Evolutionary conservation across 108 stramenopile species (phyloP).

Genomic region (Craspedostauros australis): DNA sequence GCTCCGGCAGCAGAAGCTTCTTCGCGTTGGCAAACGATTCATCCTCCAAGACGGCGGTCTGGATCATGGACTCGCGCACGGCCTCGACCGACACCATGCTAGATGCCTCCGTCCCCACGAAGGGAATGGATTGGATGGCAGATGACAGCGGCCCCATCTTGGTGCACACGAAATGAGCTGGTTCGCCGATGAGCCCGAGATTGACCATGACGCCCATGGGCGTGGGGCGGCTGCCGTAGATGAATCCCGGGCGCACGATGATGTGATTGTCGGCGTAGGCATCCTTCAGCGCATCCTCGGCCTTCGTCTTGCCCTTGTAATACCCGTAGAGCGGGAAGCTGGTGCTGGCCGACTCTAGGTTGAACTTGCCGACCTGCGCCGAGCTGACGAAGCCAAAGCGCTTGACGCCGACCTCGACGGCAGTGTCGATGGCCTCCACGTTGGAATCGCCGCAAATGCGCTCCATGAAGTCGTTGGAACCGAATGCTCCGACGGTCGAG

Average conservation of each 20-base stretch:
- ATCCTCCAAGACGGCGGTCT: too few species aligned
- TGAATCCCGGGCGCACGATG: conserved; percentile 61
- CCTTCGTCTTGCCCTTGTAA: conserved; percentile 60
- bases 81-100: too few species aligned
- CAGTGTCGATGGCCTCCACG: conserved; percentile 45
- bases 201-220: conserved; percentile 23
- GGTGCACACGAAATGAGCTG: conserved; percentile 24
- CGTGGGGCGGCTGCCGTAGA: conserved; percentile 44
- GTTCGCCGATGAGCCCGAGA: conserved; percentile 29
- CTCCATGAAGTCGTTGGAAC: conserved; percentile 67
- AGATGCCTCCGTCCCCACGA: too few species aligned
- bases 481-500: conserved; percentile 68
- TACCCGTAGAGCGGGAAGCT: conserved; percentile 51
- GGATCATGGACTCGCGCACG: too few species aligned
- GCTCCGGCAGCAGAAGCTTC: too few species aligned
- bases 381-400: conserved; percentile 68
- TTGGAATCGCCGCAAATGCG: conserved; percentile 68
- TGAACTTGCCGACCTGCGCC: conserved; percentile 37
- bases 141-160: conserved; percentile 27
- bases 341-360: conserved; percentile 27
- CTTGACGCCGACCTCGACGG: conserved; percentile 30
- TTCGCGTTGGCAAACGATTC: too few species aligned
- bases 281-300: conserved; percentile 47
- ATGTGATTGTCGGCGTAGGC: conserved; percentile 41
- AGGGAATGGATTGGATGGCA: too few species aligned